phyloP scores from a whole-genome alignment of 768 basidiomycete species.

The Tulasnella sp. region DNA sequence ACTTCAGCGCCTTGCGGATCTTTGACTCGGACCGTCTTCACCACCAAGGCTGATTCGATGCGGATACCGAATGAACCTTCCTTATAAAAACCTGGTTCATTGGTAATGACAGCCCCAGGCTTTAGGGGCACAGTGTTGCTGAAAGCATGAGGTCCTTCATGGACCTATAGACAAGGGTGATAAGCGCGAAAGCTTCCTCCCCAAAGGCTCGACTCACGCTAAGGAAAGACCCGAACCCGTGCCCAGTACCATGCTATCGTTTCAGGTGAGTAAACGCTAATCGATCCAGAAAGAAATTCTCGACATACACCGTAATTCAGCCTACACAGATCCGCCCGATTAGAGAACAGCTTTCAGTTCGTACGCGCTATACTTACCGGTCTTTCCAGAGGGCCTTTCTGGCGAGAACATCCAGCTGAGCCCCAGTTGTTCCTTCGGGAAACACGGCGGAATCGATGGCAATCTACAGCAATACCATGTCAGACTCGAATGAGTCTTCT shows the following conservation, averaged over 20 bases:
- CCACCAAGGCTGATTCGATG: slow-evolving; percentile 83
- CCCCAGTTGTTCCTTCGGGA: slow-evolving; percentile 86
- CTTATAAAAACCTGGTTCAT: slow-evolving; percentile 91
- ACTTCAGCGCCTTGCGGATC: slow-evolving; percentile 8
- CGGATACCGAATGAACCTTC: slow-evolving; percentile 87
- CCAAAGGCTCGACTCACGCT: slow-evolving; percentile 39
- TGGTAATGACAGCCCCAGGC: slow-evolving; percentile 90
- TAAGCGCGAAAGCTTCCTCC: background rate
- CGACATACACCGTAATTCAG: slow-evolving; percentile 42
- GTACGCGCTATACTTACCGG: slow-evolving; percentile 45
- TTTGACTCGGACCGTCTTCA: slow-evolving; percentile 56
- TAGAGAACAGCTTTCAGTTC: slow-evolving; percentile 9
- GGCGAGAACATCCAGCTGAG: slow-evolving; percentile 85
- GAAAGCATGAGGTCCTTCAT: slow-evolving; percentile 69
- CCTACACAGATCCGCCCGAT: slow-evolving; percentile 18
- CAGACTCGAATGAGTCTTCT: slow-evolving; percentile 31
- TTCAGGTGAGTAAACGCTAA: background rate
- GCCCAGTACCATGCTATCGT: slow-evolving; percentile 82
- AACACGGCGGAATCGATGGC: slow-evolving; percentile 89
- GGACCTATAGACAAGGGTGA: slow-evolving; percentile 56
- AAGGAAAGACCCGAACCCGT: slow-evolving; percentile 86
- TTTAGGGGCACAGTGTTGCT: slow-evolving; percentile 66
- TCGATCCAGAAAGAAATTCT: background rate
- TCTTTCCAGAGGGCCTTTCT: slow-evolving; percentile 86
- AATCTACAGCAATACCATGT: slow-evolving; percentile 50